Evolutionary conservation across 495 filamentous ascomycete species (phyloP).

Genomic region (Chaetomium tenue): DNA sequence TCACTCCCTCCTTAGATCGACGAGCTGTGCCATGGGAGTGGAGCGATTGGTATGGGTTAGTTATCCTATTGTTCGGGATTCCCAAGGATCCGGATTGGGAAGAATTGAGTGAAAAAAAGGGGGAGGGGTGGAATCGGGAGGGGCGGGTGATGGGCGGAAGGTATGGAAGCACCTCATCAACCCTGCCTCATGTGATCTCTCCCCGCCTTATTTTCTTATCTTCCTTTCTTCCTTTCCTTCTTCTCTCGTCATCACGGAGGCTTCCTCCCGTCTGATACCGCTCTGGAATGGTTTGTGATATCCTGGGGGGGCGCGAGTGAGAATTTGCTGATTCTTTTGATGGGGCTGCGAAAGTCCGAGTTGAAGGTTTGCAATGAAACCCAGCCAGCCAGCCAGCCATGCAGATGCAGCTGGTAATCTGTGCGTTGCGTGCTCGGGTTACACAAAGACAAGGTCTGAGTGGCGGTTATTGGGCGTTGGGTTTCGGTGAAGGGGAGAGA

Average conservation of each 20-base stretch:
- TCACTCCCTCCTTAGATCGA: no score
- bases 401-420: conserved; percentile 7
- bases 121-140: neutral
- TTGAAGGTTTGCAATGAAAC: neutral
- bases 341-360: conserved; percentile 6
- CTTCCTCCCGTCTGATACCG: neutral
- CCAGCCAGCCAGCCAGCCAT: neutral
- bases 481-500: neutral
- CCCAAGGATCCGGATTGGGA: neutral
- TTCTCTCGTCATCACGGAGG: neutral
- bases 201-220: neutral
- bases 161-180: neutral
- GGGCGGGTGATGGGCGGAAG: neutral
- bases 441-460: neutral
- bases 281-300: neutral
- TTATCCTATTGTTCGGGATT: neutral
- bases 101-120: neutral
- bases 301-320: neutral
- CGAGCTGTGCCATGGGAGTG: no score
- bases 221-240: conserved; percentile 17
- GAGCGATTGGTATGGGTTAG: neutral
- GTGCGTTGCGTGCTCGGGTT: conserved; percentile 4
- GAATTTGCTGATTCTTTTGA: neutral
- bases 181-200: conserved; percentile 18
- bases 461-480: neutral